Evolutionary conservation across 306 rosid species (phyloP).

Genomic region (Spatholobus suberectus): DNA sequence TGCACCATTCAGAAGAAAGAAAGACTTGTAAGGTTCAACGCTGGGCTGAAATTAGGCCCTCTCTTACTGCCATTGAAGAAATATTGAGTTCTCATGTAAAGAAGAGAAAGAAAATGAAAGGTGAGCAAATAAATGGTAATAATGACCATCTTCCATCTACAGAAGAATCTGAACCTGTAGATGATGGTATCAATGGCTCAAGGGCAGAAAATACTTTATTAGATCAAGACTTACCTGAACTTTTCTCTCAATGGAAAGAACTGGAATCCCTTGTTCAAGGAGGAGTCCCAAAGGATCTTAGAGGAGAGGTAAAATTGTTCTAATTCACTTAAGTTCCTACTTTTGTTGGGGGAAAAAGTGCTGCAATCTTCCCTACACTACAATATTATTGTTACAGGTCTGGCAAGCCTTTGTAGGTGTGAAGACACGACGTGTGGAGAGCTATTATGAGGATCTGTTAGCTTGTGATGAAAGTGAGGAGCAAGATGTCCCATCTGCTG

Average conservation of each 20-base stretch:
- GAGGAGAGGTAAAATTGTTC: constrained; percentile 84
- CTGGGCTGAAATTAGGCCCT: constrained; percentile 73
- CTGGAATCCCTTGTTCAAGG: constrained; percentile 87
- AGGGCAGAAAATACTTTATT: constrained; percentile 41
- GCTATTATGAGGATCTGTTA: constrained; percentile 78
- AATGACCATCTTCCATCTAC: constrained; percentile 48
- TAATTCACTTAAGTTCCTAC: constrained; percentile 37
- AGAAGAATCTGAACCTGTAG: constrained; percentile 54
- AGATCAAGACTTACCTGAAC: constrained; percentile 50
- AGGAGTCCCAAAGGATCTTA: constrained; percentile 89
- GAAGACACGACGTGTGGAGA: constrained; percentile 73
- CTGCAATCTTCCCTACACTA: constrained; percentile 48
- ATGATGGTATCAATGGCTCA: constrained; percentile 32
- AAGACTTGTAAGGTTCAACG: constrained; percentile 51
- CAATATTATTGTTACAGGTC: constrained; percentile 74
- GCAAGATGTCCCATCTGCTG: constrained; percentile 56
- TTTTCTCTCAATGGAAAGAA: constrained; percentile 70
- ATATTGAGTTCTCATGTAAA: constrained; percentile 67
- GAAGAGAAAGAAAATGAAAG: constrained; percentile 51
- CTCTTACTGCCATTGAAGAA: constrained; percentile 66
- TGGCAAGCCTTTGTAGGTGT: constrained; percentile 99
- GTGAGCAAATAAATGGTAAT: constrained; percentile 41
- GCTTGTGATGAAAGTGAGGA: constrained; percentile 58
- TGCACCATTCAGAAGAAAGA: constrained; percentile 56
- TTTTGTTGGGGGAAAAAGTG: constrained; percentile 36